phyloP scores from a whole-genome alignment of 306 rosid species.

The Cucurbita argyrosperma region DNA sequence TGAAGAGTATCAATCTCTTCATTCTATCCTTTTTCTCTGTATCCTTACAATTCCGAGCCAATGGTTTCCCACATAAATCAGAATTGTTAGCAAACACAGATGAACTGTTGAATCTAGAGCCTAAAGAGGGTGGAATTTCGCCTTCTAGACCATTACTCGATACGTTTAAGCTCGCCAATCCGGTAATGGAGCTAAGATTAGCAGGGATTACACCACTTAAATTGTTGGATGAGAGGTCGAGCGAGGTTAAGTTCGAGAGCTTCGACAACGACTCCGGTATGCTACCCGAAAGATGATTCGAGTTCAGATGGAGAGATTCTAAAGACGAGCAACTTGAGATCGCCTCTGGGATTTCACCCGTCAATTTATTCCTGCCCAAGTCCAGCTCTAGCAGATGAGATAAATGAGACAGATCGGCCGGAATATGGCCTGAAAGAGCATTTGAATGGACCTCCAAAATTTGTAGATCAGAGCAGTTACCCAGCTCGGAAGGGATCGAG shows the following conservation, averaged over 20 bases:
- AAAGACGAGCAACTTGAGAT: slow-evolving; percentile 55
- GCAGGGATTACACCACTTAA: slow-evolving; percentile 58
- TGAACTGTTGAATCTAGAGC: slow-evolving; percentile 48
- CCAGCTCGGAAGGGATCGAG: slow-evolving; percentile 49
- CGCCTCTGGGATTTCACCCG: slow-evolving; percentile 57
- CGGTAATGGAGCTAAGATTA: slow-evolving; percentile 32
- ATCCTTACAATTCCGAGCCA: slow-evolving; percentile 30
- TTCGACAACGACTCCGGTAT: slow-evolving; percentile 50
- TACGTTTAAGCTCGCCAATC: slow-evolving; percentile 51
- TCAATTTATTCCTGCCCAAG: slow-evolving; percentile 53
- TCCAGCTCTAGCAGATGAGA: slow-evolving; percentile 44
- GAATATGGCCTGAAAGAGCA: slow-evolving; percentile 40
- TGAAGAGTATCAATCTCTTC: slow-evolving; percentile 48
- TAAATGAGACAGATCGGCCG: slow-evolving; percentile 54
- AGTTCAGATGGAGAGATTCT: slow-evolving; percentile 30
- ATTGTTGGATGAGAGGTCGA: slow-evolving; percentile 73
- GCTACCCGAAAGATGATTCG: slow-evolving; percentile 50
- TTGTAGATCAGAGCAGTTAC: slow-evolving; percentile 59
- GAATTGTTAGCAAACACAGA: slow-evolving; percentile 42
- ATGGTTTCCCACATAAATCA: slow-evolving; percentile 58
- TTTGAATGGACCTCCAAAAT: slow-evolving; percentile 49
- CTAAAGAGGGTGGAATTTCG: slow-evolving; percentile 51
- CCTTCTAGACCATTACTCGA: slow-evolving; percentile 59
- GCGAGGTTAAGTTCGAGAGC: slow-evolving; percentile 35
- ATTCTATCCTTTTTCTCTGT: slow-evolving; percentile 14